phyloP scores from a whole-genome alignment of 1,139 yeast genomes.

The Debaryomycetaceae sp. region DNA sequence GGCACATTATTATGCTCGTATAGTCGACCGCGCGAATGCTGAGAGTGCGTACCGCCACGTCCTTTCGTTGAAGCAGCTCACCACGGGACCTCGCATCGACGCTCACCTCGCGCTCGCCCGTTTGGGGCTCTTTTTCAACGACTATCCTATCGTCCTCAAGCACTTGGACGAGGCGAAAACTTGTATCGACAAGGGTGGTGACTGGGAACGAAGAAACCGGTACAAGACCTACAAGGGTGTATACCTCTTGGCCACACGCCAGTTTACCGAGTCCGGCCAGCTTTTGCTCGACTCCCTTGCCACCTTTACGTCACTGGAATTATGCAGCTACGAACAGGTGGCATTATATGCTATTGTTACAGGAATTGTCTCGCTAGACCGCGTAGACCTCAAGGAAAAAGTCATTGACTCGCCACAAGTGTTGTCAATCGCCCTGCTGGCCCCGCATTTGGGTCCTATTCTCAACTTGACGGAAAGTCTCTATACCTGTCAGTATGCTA shows the following conservation, averaged over 20 bases:
- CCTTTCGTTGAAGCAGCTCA: constrained; percentile 58
- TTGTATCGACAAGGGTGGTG: constrained; percentile 92
- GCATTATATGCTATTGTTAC: constrained; percentile 82
- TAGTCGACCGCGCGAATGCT: constrained; percentile 77
- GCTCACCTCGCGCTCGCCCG: constrained; percentile 70
- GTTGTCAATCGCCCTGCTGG: constrained; percentile 64
- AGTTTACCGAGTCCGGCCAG: constrained; percentile 74
- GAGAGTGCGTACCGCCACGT: constrained; percentile 62
- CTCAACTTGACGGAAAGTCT: constrained; percentile 76
- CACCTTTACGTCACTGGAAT: constrained; percentile 92
- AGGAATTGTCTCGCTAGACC: constrained; percentile 71
- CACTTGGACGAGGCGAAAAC: constrained; percentile 64
- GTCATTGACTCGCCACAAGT: constrained; percentile 93
- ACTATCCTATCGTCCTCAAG: constrained; percentile 57
- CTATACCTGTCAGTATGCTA: constrained; percentile 80
- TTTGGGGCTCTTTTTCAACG: constrained; percentile 79
- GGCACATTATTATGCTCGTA: constrained; percentile 80
- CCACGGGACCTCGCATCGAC: constrained; percentile 87
- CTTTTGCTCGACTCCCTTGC: constrained; percentile 84
- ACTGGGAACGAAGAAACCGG: constrained; percentile 97
- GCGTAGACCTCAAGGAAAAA: constrained; percentile 76
- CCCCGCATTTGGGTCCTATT: constrained; percentile 69
- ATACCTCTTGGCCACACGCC: constrained; percentile 73
- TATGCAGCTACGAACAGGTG: constrained; percentile 80
- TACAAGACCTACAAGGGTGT: constrained; percentile 88